Evolutionary conservation across 345 rosid genomes (phyloP).

Genomic region (Syzygium jambos): DNA sequence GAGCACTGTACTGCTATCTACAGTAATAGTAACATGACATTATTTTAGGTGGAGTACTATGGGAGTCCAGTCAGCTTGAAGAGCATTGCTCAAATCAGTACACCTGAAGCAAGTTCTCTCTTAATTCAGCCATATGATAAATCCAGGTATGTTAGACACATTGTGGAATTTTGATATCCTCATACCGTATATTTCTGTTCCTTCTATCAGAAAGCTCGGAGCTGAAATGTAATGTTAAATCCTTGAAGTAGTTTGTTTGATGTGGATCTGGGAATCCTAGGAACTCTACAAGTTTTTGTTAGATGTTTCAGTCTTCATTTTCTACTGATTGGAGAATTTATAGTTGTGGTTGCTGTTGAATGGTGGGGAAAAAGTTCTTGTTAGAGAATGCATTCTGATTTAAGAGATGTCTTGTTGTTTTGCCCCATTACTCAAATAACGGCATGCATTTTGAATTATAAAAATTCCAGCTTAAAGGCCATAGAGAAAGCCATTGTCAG

Average conservation of each 20-base stretch:
- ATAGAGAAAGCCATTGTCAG: constrained; percentile 91
- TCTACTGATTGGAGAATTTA: background rate
- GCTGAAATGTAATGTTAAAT: background rate
- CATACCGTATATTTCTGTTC: too few relatives aligned
- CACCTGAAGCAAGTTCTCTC: constrained; percentile 87
- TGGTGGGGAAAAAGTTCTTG: background rate
- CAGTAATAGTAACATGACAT: background rate
- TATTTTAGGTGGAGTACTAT: constrained; percentile 74
- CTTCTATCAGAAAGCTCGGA: background rate
- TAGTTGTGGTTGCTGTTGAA: background rate
- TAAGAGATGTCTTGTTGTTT: background rate
- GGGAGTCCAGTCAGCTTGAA: constrained; percentile 90
- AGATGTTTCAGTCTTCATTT: background rate
- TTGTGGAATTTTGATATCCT: background rate
- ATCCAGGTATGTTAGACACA: constrained; percentile 45
- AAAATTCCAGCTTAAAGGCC: constrained; percentile 47
- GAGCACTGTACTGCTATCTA: background rate
- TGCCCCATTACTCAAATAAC: background rate
- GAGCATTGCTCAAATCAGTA: constrained; percentile 85
- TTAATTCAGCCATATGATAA: constrained; percentile 93
- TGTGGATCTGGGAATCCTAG: background rate
- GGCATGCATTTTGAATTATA: background rate
- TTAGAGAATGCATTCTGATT: background rate
- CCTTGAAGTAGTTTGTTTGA: background rate
- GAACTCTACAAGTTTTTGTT: background rate